These are phyloP conservation scores for Saturnispora bothae DNA, from an alignment of 805 yeast genomes.

Conservation along the genomic window DNA sequence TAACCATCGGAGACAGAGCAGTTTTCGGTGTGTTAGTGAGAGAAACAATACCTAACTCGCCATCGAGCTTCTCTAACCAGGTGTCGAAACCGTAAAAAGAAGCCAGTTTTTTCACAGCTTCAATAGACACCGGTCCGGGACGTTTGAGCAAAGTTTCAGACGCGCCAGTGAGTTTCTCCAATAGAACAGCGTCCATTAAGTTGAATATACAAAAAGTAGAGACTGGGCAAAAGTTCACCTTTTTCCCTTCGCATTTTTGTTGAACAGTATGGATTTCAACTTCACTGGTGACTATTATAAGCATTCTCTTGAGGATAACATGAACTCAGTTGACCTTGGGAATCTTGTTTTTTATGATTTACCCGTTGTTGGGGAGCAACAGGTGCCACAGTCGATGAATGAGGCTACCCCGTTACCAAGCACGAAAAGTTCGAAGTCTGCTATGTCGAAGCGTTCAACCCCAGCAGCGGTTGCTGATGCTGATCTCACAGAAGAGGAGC, in stretches of 20 bases:
- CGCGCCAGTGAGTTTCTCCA: slow-evolving; percentile 24
- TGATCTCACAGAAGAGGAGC: slow-evolving; percentile 26
- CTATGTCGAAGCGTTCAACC: too few relatives aligned
- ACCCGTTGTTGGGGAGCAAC: not conserved
- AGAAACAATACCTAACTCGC: slow-evolving; percentile 5
- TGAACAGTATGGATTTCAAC: not conserved
- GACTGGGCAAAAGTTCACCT: not conserved
- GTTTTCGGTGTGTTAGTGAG: slow-evolving; percentile 6
- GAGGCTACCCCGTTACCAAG: slow-evolving; percentile 2
- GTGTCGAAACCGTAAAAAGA: slow-evolving; percentile 31
- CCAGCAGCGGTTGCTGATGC: too few relatives aligned
- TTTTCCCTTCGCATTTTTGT: too few relatives aligned
- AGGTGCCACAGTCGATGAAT: too few relatives aligned
- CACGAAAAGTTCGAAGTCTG: not conserved
- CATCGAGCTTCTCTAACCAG: slow-evolving; percentile 22
- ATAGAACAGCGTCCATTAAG: slow-evolving; percentile 24
- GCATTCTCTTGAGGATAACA: not conserved
- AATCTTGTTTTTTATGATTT: not conserved
- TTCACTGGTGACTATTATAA: not conserved
- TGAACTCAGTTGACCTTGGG: not conserved
- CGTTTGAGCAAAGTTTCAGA: slow-evolving; percentile 26
- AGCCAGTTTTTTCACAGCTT: slow-evolving; percentile 26
- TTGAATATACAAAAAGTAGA: too few relatives aligned
- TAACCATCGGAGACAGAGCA: slow-evolving; percentile 5
- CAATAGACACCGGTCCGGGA: slow-evolving; percentile 28